Evolutionary conservation across 495 filamentous ascomycete species (phyloP).

Genomic region (Aspergillus nanangensis): DNA sequence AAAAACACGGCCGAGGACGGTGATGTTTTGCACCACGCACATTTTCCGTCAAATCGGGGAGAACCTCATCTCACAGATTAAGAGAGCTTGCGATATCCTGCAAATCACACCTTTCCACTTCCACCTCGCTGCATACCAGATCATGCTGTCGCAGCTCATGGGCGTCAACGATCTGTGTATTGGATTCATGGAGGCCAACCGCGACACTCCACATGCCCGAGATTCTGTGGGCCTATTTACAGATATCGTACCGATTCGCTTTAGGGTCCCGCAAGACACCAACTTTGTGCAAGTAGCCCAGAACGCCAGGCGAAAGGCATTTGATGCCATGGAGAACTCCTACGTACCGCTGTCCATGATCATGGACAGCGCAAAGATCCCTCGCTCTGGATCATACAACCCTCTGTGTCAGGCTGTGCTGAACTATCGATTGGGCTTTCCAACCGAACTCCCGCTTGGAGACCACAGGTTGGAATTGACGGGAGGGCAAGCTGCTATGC

Average conservation of each 20-base stretch:
- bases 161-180: conserved; percentile 1
- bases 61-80: neutral
- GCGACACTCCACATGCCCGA: neutral
- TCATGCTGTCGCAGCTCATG: conserved; percentile 1
- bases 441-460: neutral
- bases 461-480: conserved; percentile 12
- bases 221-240: conserved; percentile 9
- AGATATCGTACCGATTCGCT: conserved; percentile 4
- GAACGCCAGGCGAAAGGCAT: conserved; percentile 9
- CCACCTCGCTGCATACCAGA: conserved; percentile 1
- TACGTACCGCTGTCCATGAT: conserved; percentile 33
- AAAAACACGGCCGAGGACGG: neutral
- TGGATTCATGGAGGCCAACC: conserved; percentile 1
- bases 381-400: conserved; percentile 15
- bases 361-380: conserved; percentile 19
- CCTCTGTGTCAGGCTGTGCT: conserved; percentile 29
- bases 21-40: neutral
- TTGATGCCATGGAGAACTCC: conserved; percentile 17
- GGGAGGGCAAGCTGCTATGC: conserved; percentile 8
- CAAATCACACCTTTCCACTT: conserved; percentile 6
- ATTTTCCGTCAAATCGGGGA: neutral
- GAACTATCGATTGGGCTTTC: conserved; percentile 21
- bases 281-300: conserved; percentile 1
- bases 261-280: conserved; percentile 8
- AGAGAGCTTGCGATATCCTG: neutral